Percentiles rank a stretch among this genome's conserved stretches.
These are phyloP conservation scores for Coemansia sp. DNA, from an alignment of 371 early-diverging fungal species.

Conservation along the genomic window DNA sequence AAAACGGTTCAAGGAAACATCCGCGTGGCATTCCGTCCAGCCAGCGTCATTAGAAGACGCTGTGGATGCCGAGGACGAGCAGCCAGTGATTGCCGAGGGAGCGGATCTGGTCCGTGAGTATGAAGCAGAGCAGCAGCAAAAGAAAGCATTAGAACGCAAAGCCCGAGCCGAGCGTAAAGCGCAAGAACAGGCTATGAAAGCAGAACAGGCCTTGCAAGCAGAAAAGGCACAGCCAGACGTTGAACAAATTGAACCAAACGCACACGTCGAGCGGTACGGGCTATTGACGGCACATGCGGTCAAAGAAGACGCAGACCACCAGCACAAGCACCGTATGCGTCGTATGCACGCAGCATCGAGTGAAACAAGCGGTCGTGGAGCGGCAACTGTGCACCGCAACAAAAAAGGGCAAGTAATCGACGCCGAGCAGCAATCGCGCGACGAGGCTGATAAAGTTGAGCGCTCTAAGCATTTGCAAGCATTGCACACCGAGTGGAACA, in stretches of 20 bases:
- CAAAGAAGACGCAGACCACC: conserved; percentile 30
- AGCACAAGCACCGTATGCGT: conserved; percentile 21
- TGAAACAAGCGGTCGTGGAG: conserved; percentile 6
- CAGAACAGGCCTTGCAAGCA: not conserved
- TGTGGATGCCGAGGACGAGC: conserved; percentile 19
- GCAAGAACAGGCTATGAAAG: not conserved
- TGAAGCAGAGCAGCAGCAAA: conserved; percentile 5
- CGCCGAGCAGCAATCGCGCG: conserved; percentile 16
- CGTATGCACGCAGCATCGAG: conserved; percentile 12
- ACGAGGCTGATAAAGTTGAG: conserved; percentile 6
- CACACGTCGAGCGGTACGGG: conserved; percentile 19
- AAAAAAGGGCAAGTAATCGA: conserved; percentile 45
- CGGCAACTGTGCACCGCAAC: conserved; percentile 48
- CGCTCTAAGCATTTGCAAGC: conserved; percentile 9
- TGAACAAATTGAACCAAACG: not conserved
- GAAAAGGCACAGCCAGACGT: not conserved
- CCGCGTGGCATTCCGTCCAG: conserved; percentile 13
- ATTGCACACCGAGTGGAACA: conserved; percentile 47
- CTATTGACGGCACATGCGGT: conserved; percentile 27
- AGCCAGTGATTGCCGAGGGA: conserved; percentile 30
- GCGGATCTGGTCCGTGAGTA: conserved; percentile 31
- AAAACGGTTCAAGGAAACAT: conserved; percentile 8
- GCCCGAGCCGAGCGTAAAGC: no score
- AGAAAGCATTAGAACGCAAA: not conserved
- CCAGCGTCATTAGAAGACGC: not conserved